A percentile compares a stretch with the other conserved stretches of the same genome.
Conservation (phyloP, 768 basidiomycete genomes). For the Podaxis sp. region DNA sequence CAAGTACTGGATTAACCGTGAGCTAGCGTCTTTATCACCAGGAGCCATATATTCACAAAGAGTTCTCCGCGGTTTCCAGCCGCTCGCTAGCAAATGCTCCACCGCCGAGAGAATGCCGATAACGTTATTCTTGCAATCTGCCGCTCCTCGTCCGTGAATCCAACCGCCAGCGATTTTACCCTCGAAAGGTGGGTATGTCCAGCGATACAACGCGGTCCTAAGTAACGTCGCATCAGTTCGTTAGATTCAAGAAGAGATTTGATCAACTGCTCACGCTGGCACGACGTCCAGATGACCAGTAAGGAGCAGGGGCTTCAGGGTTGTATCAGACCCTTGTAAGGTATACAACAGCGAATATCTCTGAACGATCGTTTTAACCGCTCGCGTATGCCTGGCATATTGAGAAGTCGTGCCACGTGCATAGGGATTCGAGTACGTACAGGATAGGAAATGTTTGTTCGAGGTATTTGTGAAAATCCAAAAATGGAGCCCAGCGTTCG, state of each 20-base stretch:
- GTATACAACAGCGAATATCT: conserved; percentile 27
- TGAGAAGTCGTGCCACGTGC: background rate
- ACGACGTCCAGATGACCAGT: conserved; percentile 30
- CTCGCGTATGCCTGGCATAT: conserved; percentile 19
- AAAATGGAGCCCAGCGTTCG: conserved; percentile 25
- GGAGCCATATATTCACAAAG: conserved; percentile 18
- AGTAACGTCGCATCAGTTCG: background rate
- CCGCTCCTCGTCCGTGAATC: conserved; percentile 28
- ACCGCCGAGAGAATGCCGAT: conserved; percentile 28
- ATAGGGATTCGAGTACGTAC: conserved; percentile 18
- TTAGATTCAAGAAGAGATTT: too few species aligned
- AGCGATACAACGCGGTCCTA: conserved; percentile 23
- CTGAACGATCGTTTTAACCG: conserved; percentile 18
- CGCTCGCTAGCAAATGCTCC: conserved; percentile 23
- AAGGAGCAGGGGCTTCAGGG: conserved; percentile 27
- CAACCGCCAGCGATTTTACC: conserved; percentile 26
- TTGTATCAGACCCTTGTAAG: conserved; percentile 18
- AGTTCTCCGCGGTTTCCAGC: conserved; percentile 26
- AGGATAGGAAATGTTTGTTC: conserved; percentile 25
- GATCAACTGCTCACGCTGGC: conserved; percentile 18
- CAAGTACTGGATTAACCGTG: conserved; percentile 20
- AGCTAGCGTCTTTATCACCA: background rate
- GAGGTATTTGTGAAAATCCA: conserved; percentile 25
- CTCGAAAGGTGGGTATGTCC: conserved; percentile 29
- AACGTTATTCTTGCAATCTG: conserved; percentile 31